Base-by-base conservation (phyloP, 164 flowering plant species). In the Vitis amurensis region DNA sequence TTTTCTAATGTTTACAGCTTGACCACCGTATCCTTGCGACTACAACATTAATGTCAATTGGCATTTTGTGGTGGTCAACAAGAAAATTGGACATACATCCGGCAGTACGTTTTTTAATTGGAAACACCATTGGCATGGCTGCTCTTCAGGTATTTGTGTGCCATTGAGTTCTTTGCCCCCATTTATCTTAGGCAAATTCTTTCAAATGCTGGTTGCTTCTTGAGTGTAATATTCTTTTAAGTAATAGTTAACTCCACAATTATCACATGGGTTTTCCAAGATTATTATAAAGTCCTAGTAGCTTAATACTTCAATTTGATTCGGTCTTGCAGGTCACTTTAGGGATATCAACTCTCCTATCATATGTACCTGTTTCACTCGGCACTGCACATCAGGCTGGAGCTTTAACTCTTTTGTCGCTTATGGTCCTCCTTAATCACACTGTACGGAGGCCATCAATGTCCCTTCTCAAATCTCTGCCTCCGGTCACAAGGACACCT, bases 381-480 rank as follows among this genome's bases (percentile, higher is more conserved):
- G 98, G 93, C 61, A 74, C 87, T 27, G 97, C 98, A 51, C 98
- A 95, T 78, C 98, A 93, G 72, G 99, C 97, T 58, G 99, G 97
- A 53, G 97, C 98, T 31, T 72, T 95, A 58, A 91, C 94, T 37
- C 91, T 93, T 63, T 58, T 93, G 68, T 83, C 97, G 1, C 73
- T 95, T 4, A 82, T 88, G 87, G 72, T 95, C 53, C 78, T 95
- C 59, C 89, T 95, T 49, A 86, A 73, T 66, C 97, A 95, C 81
- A 83, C 92, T 19, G 77, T 88, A 23, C 85, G 97, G 13, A 87
- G 81, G 76, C 98, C 98, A 56, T 93, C 97, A 3, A 5, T 64
- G 16, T 49, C 78, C 29, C 89, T 89, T 71, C 81, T 90, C 49
- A 90, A 87, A 71, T 72, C 92, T 12, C 74, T 88, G 63, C 89